phyloP scores from a whole-genome alignment of 2,329 filamentous ascomycete species.

The Venturia oleaginea region DNA sequence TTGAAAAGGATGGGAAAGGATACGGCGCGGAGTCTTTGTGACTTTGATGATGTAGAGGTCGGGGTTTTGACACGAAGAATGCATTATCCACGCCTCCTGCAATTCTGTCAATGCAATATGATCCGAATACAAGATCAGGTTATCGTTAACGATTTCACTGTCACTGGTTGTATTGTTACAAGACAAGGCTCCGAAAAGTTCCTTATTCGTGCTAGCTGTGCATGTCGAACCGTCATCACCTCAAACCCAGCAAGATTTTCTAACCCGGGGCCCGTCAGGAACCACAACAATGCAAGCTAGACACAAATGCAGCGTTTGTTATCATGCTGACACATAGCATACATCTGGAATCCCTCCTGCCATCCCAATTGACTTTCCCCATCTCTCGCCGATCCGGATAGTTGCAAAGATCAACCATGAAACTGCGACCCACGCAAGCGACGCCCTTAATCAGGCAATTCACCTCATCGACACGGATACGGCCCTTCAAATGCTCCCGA shows the following conservation, averaged over 20 bases:
- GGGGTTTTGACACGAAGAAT: no score
- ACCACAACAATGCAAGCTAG: not conserved
- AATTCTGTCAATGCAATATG: not conserved
- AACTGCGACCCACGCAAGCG: not conserved
- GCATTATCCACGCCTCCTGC: not conserved
- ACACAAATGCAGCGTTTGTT: not conserved
- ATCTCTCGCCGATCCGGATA: not conserved
- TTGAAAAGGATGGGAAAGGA: not conserved
- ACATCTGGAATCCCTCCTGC: not conserved
- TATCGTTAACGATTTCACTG: not conserved
- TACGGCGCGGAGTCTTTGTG: not conserved
- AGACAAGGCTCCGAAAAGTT: not conserved
- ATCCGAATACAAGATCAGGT: not conserved
- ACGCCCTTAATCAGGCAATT: not conserved
- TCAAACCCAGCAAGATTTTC: slow-evolving; percentile 4
- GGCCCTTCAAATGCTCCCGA: slow-evolving; percentile 11
- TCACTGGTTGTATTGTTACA: not conserved
- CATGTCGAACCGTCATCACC: not conserved
- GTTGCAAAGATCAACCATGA: not conserved
- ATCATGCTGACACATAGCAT: not conserved
- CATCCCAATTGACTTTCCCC: not conserved
- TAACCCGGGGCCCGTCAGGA: not conserved
- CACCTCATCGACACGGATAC: not conserved
- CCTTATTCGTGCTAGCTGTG: not conserved
- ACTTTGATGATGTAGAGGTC: not conserved